These are phyloP conservation scores for Neofusicoccum sp. DNA, from an alignment of 2,329 filamentous ascomycete genomes.

Conservation along the genomic window DNA sequence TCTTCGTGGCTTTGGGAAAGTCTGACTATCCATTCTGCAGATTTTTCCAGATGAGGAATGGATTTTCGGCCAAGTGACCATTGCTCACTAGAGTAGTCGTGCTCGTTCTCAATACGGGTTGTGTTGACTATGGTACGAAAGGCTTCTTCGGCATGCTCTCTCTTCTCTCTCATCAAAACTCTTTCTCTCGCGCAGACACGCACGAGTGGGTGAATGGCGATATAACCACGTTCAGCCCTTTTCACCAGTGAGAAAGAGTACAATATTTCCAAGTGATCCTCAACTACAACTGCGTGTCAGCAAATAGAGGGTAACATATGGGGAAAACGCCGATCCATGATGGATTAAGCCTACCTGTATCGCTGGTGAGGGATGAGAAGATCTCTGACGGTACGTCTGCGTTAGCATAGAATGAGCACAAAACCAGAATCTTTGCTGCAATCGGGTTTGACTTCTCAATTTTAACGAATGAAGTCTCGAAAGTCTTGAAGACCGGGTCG, in stretches of 20 bases:
- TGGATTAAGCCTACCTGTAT: neutral
- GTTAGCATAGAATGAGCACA: neutral
- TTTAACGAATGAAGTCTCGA: neutral
- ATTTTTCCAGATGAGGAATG: neutral
- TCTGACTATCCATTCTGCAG: neutral
- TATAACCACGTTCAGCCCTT: neutral
- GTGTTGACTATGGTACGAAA: neutral
- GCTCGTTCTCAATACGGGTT: neutral
- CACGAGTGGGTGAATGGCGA: neutral
- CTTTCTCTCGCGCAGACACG: neutral
- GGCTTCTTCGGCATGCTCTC: neutral
- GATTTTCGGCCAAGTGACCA: neutral
- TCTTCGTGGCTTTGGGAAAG: neutral
- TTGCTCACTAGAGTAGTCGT: neutral
- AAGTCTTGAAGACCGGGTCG: neutral
- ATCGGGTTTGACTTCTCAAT: neutral
- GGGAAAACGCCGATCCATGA: no score
- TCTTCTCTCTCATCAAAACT: neutral
- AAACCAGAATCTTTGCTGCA: neutral
- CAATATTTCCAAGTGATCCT: neutral
- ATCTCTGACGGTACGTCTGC: neutral
- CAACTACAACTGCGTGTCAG: neutral
- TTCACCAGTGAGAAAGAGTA: neutral
- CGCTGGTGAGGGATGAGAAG: neutral
- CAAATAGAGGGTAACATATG: no score